Conservation (phyloP, 2,329 filamentous ascomycete genomes). For the Penicillium paneum region DNA sequence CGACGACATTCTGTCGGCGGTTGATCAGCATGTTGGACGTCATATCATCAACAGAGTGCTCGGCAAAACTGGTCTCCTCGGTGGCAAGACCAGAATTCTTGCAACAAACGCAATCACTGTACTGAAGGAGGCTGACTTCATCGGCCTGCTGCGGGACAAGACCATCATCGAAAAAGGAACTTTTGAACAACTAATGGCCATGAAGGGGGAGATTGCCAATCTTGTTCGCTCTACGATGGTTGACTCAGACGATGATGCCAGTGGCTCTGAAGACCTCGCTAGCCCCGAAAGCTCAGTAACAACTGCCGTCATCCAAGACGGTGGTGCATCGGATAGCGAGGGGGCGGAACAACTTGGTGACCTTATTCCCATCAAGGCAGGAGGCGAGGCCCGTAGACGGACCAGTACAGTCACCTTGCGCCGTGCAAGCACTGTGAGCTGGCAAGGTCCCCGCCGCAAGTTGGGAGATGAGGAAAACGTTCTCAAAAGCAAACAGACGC, state of each 20-base stretch:
- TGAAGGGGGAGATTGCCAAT: constrained; percentile 85
- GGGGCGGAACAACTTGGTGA: constrained; percentile 71
- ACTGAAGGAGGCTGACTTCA: constrained; percentile 82
- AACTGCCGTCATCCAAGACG: constrained; percentile 50
- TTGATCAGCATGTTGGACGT: constrained; percentile 95
- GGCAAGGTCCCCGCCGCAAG: constrained; percentile 80
- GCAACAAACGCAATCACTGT: constrained; percentile 95
- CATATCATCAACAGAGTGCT: constrained; percentile 95
- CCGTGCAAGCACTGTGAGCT: constrained; percentile 86
- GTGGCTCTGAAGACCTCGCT: constrained; percentile 60
- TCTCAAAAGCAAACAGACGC: constrained; percentile 76
- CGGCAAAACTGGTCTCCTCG: constrained; percentile 76
- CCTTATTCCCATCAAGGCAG: constrained; percentile 69
- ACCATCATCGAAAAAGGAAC: constrained; percentile 83
- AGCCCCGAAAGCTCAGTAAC: constrained; percentile 67
- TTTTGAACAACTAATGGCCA: constrained; percentile 84
- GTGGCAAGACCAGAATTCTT: constrained; percentile 82
- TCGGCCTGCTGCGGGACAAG: constrained; percentile 78
- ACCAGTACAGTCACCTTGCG: constrained; percentile 75
- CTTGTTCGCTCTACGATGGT: constrained; percentile 71
- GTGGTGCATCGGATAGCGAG: constrained; percentile 54
- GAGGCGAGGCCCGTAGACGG: constrained; percentile 60
- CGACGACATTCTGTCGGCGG: constrained; percentile 90
- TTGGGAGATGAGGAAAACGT: constrained; percentile 71
- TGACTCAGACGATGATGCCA: constrained; percentile 45